Evolutionary conservation across 257 asterid species (phyloP), one percentile per base, ranked within the genome.

Genomic region (Lantana camara): DNA sequence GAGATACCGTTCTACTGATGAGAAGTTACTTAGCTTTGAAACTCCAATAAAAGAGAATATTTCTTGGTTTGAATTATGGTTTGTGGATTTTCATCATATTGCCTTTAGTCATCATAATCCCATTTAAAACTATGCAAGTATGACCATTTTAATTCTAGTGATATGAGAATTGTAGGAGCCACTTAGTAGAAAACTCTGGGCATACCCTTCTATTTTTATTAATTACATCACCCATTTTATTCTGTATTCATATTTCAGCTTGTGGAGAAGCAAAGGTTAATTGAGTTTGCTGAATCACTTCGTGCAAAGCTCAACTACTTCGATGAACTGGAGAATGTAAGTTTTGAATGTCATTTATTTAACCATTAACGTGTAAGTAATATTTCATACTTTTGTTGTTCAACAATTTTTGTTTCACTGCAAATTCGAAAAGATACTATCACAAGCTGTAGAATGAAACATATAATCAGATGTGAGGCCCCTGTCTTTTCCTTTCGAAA

Each of bases 301-400:
- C 99, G 92, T 55, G 82, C 77, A 73, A 94, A 94, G 85, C 97
- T 90, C 77, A 90, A 83, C 77, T 94, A 94, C 86, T 94, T 94
- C 11, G 99, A 94, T 81, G 98, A 94, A 80, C 77, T 94, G 80
- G 99, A 94, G 86, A 94, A 94, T 83, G 99, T 94, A 94, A 86
- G 99, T 69, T 77, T 83, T 82, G 64, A 61, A 53, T 74, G 69
- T 46, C 68, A 60, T 77, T 79, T 53, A 23, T 37, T 20, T 73
- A 34, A 64, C 63, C 50, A 70, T 62, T 61, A 47, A 9, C 70
- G 75, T 63, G 32, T 12, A 59, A 15, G 40, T 32, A 17, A 53
- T 57, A 8, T 29, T 22, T 41, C 68, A 27, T 64, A 41, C 37
- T 42, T 13, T 54, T 19, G 10, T 29, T 57, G 47, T 55, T 48